A percentile compares a stretch with the other conserved stretches of the same genome.
Conservation (phyloP, 2,329 filamentous ascomycete species). For the Malbranchea cinnamomea region DNA sequence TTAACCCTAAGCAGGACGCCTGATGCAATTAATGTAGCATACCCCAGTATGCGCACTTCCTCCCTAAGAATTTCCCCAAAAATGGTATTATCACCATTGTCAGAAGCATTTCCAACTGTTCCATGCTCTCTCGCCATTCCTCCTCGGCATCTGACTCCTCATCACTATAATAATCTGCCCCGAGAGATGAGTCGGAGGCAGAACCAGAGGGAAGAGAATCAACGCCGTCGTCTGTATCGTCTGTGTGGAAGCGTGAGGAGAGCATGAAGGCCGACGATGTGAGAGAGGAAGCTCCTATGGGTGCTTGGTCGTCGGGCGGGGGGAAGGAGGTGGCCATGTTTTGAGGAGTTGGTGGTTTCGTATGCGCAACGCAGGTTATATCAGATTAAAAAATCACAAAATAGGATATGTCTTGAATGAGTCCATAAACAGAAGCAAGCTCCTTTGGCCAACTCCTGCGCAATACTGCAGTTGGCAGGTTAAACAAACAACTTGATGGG, state of each 20-base stretch:
- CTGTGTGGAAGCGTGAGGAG: conserved; percentile 17
- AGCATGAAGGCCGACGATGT: conserved; percentile 27
- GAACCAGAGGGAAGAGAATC: conserved; percentile 28
- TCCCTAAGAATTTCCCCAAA: conserved; percentile 82
- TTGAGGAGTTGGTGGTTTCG: not conserved
- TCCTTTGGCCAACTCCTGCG: too few relatives aligned
- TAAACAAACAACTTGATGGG: too few relatives aligned
- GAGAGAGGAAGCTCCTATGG: conserved; percentile 18
- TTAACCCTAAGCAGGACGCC: not conserved
- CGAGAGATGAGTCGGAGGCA: conserved; percentile 31
- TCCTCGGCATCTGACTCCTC: conserved; percentile 73
- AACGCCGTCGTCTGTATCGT: conserved; percentile 24
- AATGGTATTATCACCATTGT: conserved; percentile 94
- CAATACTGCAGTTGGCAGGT: too few relatives aligned
- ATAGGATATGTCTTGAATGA: too few relatives aligned
- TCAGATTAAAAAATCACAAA: too few relatives aligned
- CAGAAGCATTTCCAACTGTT: conserved; percentile 82
- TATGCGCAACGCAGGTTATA: too few relatives aligned
- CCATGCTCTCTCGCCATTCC: conserved; percentile 88
- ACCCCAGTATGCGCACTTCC: conserved; percentile 96
- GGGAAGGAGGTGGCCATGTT: conserved; percentile 15
- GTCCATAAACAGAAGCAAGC: too few relatives aligned
- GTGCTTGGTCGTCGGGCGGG: conserved; percentile 15
- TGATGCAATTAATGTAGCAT: conserved; percentile 15
- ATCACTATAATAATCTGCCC: conserved; percentile 39